Conservation (phyloP, 257 asterid genomes). For the Ophiorrhiza pumila region DNA sequence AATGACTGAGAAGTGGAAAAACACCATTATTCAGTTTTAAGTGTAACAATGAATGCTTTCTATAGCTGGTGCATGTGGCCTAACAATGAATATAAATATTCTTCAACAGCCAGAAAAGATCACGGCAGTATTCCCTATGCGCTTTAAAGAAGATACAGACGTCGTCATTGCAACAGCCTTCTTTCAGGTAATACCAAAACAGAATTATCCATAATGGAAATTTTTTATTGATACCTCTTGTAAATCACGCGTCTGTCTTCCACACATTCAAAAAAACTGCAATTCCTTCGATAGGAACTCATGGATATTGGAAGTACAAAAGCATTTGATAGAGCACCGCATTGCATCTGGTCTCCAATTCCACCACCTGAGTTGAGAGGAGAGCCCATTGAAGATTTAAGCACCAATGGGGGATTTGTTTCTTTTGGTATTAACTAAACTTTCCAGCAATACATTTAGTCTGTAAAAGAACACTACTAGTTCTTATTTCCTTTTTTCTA, state of each 20-base stretch:
- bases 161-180: constrained; percentile 72
- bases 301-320: constrained; percentile 63
- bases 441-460: not conserved
- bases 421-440: constrained; percentile 56
- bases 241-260: not conserved
- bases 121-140: constrained; percentile 85
- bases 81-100: constrained; percentile 13
- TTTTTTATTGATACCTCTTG: not conserved
- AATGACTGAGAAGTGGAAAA: not conserved
- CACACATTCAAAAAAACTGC: not conserved
- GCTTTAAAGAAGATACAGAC: constrained; percentile 66
- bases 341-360: constrained; percentile 76
- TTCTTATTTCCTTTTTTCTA: not conserved
- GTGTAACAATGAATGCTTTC: not conserved
- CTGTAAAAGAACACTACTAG: not conserved
- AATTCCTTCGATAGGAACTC: constrained; percentile 50
- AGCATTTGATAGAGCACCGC: constrained; percentile 65
- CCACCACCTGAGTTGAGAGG: constrained; percentile 92
- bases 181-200: constrained; percentile 57
- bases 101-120: constrained; percentile 59
- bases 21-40: not conserved
- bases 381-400: constrained; percentile 72
- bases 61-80: not conserved
- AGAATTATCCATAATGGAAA: not conserved
- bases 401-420: constrained; percentile 87